phyloP scores from a whole-genome alignment of 148 eudicot genomes.

The Vaccinium corymbosum region DNA sequence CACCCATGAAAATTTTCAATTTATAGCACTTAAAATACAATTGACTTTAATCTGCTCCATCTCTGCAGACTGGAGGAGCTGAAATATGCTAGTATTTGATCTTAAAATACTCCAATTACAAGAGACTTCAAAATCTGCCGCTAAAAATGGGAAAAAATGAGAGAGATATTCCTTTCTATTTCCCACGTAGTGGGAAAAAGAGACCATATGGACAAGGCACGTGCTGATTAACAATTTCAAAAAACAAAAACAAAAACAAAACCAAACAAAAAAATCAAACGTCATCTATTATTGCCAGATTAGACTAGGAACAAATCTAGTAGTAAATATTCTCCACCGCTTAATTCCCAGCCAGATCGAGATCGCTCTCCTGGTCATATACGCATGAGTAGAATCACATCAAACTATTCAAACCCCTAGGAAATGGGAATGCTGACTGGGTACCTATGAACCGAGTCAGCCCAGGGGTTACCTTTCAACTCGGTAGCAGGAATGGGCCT shows the following conservation, averaged over 20 bases:
- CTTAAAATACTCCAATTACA: background rate
- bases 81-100: background rate
- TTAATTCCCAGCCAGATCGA: background rate
- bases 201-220: background rate
- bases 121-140: background rate
- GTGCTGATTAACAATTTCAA: background rate
- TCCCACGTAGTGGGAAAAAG: background rate
- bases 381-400: background rate
- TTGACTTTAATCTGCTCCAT: conserved; percentile 2
- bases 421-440: conserved; percentile 48
- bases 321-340: background rate
- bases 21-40: background rate
- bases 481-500: conserved; percentile 38
- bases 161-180: background rate
- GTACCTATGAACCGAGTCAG: conserved; percentile 47
- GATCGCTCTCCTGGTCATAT: background rate
- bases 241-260: background rate
- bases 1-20: background rate
- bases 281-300: background rate
- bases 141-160: background rate
- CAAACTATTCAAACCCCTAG: background rate
- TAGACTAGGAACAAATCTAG: background rate
- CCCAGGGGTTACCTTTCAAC: conserved; percentile 61
- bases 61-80: background rate
- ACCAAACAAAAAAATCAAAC: background rate